phyloP scores from a whole-genome alignment of 495 filamentous ascomycete species.

The Aspergillus nanangensis region DNA sequence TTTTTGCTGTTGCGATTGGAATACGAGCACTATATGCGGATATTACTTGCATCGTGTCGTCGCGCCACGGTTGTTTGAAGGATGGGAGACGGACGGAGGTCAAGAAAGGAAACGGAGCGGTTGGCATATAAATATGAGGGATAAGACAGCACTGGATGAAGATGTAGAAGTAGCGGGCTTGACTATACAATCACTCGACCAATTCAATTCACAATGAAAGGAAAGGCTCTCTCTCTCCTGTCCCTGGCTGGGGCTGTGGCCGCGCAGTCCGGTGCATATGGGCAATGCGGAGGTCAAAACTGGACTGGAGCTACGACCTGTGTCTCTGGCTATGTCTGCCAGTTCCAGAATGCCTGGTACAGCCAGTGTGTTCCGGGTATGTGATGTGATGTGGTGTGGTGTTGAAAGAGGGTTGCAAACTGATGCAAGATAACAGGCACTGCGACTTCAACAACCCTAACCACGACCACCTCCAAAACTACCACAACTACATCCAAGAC shows the following conservation, averaged over 20 bases:
- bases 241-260: conserved; percentile 18
- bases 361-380: conserved; percentile 31
- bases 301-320: conserved; percentile 25
- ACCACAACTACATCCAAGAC: conserved; percentile 8
- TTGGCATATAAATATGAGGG: background rate
- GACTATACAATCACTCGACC: background rate
- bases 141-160: background rate
- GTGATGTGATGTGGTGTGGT: background rate
- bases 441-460: background rate
- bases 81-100: background rate
- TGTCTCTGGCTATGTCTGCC: conserved; percentile 26
- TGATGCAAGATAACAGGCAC: background rate
- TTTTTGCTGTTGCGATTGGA: too few relatives aligned
- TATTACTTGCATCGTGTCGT: background rate
- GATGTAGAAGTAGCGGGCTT: background rate
- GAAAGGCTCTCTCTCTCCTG: conserved; percentile 5
- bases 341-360: conserved; percentile 31
- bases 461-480: conserved; percentile 10
- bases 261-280: conserved; percentile 24
- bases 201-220: background rate
- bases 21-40: too few relatives aligned
- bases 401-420: background rate
- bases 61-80: background rate
- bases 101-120: background rate
- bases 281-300: conserved; percentile 31